Conservation (phyloP, 345 rosid species). For the Populus deltoides region DNA sequence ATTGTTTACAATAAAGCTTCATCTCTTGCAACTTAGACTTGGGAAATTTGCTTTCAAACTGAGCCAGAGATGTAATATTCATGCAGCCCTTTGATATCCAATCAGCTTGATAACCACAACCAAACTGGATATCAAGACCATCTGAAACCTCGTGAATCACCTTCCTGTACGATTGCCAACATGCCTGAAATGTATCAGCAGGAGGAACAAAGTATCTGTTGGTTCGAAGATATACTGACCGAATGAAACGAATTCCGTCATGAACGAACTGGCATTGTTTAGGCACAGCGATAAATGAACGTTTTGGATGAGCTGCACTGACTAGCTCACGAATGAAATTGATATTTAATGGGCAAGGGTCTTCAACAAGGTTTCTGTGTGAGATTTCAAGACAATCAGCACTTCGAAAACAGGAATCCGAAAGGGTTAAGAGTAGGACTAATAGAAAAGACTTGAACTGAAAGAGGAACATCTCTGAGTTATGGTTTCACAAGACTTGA, state of each 20-base stretch:
- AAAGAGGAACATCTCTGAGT: conserved; percentile 19
- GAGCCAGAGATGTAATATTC: conserved; percentile 25
- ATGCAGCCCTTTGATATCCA: conserved; percentile 24
- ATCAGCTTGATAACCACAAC: conserved; percentile 28
- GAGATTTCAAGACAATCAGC: conserved; percentile 3
- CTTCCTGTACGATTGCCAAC: conserved; percentile 28
- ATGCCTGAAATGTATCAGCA: conserved; percentile 12
- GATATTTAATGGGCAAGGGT: conserved; percentile 35
- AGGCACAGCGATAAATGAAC: conserved; percentile 3
- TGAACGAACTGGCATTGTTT: conserved; percentile 17
- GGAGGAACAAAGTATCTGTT: conserved; percentile 35
- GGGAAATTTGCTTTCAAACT: conserved; percentile 38
- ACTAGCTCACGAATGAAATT: conserved; percentile 12
- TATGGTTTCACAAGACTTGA: neutral
- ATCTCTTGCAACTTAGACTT: conserved; percentile 18
- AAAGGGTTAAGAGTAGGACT: conserved; percentile 2
- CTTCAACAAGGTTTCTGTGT: neutral
- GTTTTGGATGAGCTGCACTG: conserved; percentile 10
- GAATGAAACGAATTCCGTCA: conserved; percentile 28
- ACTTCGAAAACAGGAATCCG: neutral
- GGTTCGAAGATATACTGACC: conserved; percentile 29
- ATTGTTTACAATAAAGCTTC: conserved; percentile 23
- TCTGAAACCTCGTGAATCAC: conserved; percentile 12
- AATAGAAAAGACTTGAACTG: neutral
- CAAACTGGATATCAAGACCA: conserved; percentile 28